These are phyloP conservation scores for Pseudocercospora macadamiae DNA, from an alignment of 2,329 filamentous ascomycete genomes.

Conservation along the genomic window DNA sequence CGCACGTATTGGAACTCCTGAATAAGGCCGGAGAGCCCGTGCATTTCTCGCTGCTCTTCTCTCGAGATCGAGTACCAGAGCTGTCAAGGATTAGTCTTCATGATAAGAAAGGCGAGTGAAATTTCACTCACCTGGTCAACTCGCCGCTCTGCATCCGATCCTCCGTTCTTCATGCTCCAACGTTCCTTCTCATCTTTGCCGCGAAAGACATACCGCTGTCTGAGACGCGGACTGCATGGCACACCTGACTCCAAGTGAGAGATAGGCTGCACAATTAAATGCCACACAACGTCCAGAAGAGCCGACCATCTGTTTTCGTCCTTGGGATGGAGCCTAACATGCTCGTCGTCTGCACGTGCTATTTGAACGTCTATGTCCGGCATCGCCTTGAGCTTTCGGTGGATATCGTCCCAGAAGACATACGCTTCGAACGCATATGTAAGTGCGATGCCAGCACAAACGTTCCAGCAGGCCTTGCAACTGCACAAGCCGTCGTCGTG, in stretches of 20 bases:
- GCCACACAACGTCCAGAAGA: constrained; percentile 36
- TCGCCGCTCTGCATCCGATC: constrained; percentile 14
- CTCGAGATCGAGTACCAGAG: constrained; percentile 36
- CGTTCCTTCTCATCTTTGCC: constrained; percentile 2
- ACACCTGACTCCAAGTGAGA: constrained; percentile 17
- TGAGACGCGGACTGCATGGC: constrained; percentile 27
- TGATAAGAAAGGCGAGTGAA: too few species aligned
- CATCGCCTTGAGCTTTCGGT: constrained; percentile 21
- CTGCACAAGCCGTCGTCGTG: constrained; percentile 32
- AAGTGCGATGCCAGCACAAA: constrained; percentile 21
- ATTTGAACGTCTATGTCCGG: constrained; percentile 40
- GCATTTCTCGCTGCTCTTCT: constrained; percentile 21
- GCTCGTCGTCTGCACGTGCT: constrained; percentile 43
- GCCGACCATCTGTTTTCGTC: constrained; percentile 46
- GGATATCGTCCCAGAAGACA: constrained; percentile 28
- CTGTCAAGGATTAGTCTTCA: too few species aligned
- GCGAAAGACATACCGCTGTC: constrained; percentile 17
- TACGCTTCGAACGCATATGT: constrained; percentile 24
- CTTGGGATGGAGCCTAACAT: constrained; percentile 40
- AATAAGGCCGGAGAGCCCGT: constrained; percentile 26
- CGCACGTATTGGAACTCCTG: constrained; percentile 34
- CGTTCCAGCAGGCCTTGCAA: constrained; percentile 20
- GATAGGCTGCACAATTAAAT: constrained; percentile 15
- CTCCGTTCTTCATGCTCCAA: constrained; percentile 9
- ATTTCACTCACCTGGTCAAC: too few species aligned